Conservation (phyloP, 202 grass and related monocot species). For the Musa balbisiana region DNA sequence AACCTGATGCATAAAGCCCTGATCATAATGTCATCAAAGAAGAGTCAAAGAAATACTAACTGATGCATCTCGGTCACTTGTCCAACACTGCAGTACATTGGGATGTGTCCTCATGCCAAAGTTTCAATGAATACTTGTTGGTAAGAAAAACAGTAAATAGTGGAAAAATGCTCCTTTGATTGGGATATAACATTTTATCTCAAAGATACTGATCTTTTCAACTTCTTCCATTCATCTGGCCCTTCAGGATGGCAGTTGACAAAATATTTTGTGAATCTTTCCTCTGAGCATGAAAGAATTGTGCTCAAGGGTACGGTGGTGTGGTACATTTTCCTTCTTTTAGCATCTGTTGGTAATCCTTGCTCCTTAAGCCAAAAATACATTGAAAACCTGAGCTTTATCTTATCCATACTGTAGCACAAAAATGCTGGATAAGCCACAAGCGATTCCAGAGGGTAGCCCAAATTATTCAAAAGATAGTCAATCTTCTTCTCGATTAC, state of each 20-base stretch:
- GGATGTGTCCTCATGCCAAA: too few relatives aligned
- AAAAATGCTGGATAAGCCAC: constrained; percentile 33
- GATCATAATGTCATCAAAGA: too few relatives aligned
- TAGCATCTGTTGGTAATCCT: too few relatives aligned
- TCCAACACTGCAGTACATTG: too few relatives aligned
- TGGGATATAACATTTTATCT: not conserved
- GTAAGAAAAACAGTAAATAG: too few relatives aligned
- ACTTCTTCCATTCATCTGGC: constrained; percentile 1
- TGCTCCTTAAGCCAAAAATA: too few relatives aligned
- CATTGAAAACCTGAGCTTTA: constrained; percentile 47
- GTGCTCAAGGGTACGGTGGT: constrained; percentile 34
- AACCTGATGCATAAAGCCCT: too few relatives aligned
- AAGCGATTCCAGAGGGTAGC: constrained; percentile 18
- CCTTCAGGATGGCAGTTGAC: constrained; percentile 43
- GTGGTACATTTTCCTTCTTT: not conserved
- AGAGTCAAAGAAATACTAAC: too few relatives aligned
- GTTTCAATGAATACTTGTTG: too few relatives aligned
- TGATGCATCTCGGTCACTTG: too few relatives aligned
- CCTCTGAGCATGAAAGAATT: constrained; percentile 38
- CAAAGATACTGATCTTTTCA: too few relatives aligned
- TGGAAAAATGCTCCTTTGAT: not conserved
- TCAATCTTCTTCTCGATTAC: constrained; percentile 40
- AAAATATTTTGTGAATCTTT: constrained; percentile 34
- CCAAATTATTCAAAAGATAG: constrained; percentile 32
- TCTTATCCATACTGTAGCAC: constrained; percentile 40